phyloP scores from a whole-genome alignment of 805 yeast genomes.

The Candida multigemmis region DNA sequence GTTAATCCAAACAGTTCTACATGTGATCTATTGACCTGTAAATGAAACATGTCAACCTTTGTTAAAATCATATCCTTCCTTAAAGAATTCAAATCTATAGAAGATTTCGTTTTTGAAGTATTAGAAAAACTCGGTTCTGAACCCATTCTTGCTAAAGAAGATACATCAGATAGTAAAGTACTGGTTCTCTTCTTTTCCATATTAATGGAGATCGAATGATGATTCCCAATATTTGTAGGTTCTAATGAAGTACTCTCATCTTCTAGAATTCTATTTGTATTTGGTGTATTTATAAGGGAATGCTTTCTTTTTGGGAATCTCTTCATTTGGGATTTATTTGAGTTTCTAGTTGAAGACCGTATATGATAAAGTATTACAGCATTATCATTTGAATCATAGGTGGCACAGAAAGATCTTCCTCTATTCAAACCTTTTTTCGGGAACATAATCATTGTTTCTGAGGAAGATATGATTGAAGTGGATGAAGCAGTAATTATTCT shows the following conservation, averaged over 20 bases:
- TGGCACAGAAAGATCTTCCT: conserved; percentile 39
- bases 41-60: conserved; percentile 37
- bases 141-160: conserved; percentile 39
- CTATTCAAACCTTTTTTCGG: conserved; percentile 33
- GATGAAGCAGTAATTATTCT: conserved; percentile 67
- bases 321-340: conserved; percentile 7
- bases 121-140: conserved; percentile 21
- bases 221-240: conserved; percentile 5
- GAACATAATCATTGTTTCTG: conserved; percentile 49
- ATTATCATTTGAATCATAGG: conserved; percentile 40
- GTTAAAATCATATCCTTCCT: conserved; percentile 69
- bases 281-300: conserved; percentile 29
- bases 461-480: conserved; percentile 50
- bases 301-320: conserved; percentile 9
- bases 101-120: conserved; percentile 5
- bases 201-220: conserved; percentile 20
- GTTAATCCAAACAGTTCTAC: conserved; percentile 29
- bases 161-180: conserved; percentile 29
- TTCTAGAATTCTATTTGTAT: conserved; percentile 32
- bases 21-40: conserved; percentile 16
- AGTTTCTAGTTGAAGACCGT: conserved; percentile 21
- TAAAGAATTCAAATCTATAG: conserved; percentile 23
- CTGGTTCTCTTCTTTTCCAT: conserved; percentile 37
- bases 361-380: conserved; percentile 48
- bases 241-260: conserved; percentile 17